Evolutionary conservation across 2,329 filamentous ascomycete genomes (phyloP), one percentile per base, ranked within the genome.

Genomic region (Penicillium glabrum): DNA sequence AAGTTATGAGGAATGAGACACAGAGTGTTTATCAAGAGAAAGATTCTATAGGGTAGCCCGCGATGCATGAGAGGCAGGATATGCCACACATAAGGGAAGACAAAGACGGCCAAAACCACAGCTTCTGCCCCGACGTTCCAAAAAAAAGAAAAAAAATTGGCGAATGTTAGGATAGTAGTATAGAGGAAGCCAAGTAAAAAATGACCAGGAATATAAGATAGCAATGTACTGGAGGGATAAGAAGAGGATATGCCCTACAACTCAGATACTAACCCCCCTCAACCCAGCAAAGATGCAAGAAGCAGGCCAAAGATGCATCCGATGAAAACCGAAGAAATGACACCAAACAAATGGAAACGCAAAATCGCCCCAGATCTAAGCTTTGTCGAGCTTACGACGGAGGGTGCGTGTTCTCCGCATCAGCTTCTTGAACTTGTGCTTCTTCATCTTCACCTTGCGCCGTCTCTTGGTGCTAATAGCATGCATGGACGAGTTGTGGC

Each of bases 401-500:
- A 92, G 77, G 73, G 91, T 93, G 75, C 93, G 86, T 71, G 93
- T 97, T 77, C 87, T 85, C 83, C 89, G 90, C 90, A 96, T 92
- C 66, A 98, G 82, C 86, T 99, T 99, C 92, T 97, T 98, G 79
- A 96, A 96, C 87, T 99, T 99, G 85, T 98, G 93, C 86, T 98
- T 99, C 90, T 99, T 99, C 93, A 99, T 99, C 86, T 92, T 96
- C 71, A 97, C 80, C 80, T 95, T 96, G 72, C 92, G 83, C 78
- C 96, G 91, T 75, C 95, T 85, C 82, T 89, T 92, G 67, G 97
- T 93, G 72, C 91, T 96, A 72, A 99, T 91, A 62, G 91, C 85
- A 59, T 88, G 79, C 88, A 96, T 93, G 73, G 74, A 68, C 64
- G 68, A 66, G 62, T 79, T 76, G 56, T 73, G 65, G 50, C 85